A percentile compares a stretch with the other conserved stretches of the same genome.
Evolutionary conservation across 805 yeast species (phyloP).

Genomic region (Barnettozyma vustinii): DNA sequence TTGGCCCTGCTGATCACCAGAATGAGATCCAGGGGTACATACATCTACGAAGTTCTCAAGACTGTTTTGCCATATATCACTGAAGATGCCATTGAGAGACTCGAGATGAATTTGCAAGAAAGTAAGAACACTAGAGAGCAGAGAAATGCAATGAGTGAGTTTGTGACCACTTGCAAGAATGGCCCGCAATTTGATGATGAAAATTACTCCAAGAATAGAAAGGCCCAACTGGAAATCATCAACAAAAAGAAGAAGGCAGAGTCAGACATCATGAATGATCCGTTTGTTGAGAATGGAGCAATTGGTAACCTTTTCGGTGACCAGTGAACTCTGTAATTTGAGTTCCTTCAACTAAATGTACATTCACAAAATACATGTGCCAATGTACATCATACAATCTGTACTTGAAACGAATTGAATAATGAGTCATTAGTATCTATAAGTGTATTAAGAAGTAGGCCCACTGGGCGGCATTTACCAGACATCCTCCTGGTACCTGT

Average conservation of each 20-base stretch:
- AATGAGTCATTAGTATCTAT: background rate
- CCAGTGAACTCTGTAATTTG: constrained; percentile 1
- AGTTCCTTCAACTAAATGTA: no score
- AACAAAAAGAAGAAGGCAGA: constrained; percentile 42
- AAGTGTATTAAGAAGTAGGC: background rate
- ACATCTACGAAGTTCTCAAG: constrained; percentile 58
- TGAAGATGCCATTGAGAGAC: constrained; percentile 50
- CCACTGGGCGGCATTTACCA: constrained; percentile 49
- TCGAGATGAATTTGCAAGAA: constrained; percentile 57
- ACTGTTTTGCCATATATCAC: constrained; percentile 49
- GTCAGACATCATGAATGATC: constrained; percentile 63
- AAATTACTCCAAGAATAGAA: constrained; percentile 41
- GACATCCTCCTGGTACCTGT: constrained; percentile 94
- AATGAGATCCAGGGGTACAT: constrained; percentile 60
- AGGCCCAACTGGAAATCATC: constrained; percentile 48
- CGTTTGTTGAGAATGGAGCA: constrained; percentile 66
- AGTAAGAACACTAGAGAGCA: constrained; percentile 75
- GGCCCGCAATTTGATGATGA: constrained; percentile 39
- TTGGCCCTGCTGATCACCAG: constrained; percentile 75
- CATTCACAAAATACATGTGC: background rate
- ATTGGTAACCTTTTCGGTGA: constrained; percentile 54
- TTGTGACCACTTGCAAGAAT: constrained; percentile 58
- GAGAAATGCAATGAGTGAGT: constrained; percentile 70
- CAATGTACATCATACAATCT: background rate
- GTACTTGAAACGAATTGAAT: background rate